Evolutionary conservation across 805 yeast species (phyloP), one percentile per base, ranked within the genome.

Genomic region (Saccharomycopsis olivae): DNA sequence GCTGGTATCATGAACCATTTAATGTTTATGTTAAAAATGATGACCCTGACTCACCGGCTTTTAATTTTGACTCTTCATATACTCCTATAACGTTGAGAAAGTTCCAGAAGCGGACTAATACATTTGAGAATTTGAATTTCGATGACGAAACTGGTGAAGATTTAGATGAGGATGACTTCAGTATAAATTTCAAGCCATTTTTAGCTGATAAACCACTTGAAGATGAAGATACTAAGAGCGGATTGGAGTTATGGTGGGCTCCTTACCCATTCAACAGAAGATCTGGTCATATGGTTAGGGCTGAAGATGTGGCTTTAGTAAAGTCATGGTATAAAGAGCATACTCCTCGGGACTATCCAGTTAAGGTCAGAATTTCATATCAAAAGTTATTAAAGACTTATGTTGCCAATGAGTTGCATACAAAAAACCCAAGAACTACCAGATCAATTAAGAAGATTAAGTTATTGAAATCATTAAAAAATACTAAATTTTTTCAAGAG

Each of bases 401-500:
- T 51, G 88, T 89, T 3, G 62, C 77, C 36, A 85, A 83, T 54
- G 82, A 78, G 41, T 62, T 92, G 21, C 84, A 77, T 43, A 66
- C 64, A 17, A 54, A 27, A 29, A 41, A 41, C 19, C 46, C 48
- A 5, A 36, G 25, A 57, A 13, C 59, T 58, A 18, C 60, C 64
- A 2, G 61, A 2, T 61, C 64, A 24, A 68, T 60, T 33, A 67
- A 68, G 36, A 80, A 76, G 49, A 66, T 71, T 5, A 69, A 73
- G 29, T 61, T 92, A 11, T 55, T 92, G 20, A 75, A 73, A 46
- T 68, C 76, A 23, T 67, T 92, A 49, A 74, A 75, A 43, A 66
- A 70, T 34, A 92, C 98, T 0, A 88, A 85, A 53, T 92, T 74
- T 56, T 92, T 92, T 59, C 95, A 86, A 54, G 79, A 83, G 51